A percentile compares a stretch with the other conserved stretches of the same genome.
Evolutionary conservation across 257 asterid species (phyloP).

Genomic region (Rauvolfia tetraphylla): DNA sequence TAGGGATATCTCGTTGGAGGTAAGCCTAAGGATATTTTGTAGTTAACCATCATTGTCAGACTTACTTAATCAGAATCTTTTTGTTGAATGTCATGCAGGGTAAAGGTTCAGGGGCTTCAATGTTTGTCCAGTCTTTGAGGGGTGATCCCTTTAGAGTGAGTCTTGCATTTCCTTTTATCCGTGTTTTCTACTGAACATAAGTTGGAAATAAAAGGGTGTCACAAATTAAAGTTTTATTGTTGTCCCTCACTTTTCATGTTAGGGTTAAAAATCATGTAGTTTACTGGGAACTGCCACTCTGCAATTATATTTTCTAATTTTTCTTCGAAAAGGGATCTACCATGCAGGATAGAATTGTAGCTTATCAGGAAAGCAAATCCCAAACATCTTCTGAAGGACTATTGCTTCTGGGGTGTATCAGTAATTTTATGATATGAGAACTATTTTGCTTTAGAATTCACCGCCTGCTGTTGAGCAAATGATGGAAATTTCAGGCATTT

Average conservation of each 20-base stretch:
- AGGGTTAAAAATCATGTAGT: neutral
- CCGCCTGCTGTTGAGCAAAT: neutral
- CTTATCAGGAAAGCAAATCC: neutral
- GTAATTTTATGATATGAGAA: neutral
- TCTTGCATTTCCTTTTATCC: slow-evolving; percentile 6
- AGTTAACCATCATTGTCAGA: slow-evolving; percentile 12
- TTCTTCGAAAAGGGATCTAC: neutral
- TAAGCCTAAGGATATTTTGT: slow-evolving; percentile 16
- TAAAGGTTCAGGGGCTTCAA: slow-evolving; percentile 79
- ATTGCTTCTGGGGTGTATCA: neutral
- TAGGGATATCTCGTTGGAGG: slow-evolving; percentile 84
- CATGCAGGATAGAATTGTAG: neutral
- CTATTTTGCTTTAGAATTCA: neutral
- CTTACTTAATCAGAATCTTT: slow-evolving; percentile 2
- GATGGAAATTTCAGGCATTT: neutral
- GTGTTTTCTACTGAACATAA: neutral
- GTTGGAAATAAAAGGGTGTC: neutral
- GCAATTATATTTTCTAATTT: neutral
- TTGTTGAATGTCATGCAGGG: slow-evolving; percentile 49
- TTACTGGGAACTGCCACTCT: neutral
- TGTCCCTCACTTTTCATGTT: neutral
- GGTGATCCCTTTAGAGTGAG: slow-evolving; percentile 92
- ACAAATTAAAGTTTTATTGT: neutral
- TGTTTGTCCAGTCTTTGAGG: slow-evolving; percentile 94
- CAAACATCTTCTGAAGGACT: neutral